Percentiles rank a stretch among this genome's conserved stretches.
phyloP scores from a whole-genome alignment of 225 moss, liverwort and hornwort genomes.

The Asterella californica region DNA sequence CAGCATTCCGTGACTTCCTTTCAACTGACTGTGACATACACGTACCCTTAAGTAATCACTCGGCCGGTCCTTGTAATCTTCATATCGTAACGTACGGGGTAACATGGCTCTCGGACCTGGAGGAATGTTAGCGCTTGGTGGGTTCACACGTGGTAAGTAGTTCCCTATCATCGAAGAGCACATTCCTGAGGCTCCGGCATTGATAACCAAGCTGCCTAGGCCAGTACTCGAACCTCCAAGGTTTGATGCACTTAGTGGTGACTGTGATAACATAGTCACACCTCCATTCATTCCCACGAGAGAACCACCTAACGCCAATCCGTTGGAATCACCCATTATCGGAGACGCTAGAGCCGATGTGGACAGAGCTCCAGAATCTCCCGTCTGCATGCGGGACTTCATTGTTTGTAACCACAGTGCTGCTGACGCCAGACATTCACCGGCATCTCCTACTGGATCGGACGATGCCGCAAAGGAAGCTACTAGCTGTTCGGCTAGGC shows the following conservation, averaged over 20 bases:
- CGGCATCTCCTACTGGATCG: slow-evolving; percentile 93
- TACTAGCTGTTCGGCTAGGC: slow-evolving; percentile 92
- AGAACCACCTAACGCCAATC: slow-evolving; percentile 45
- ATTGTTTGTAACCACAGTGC: slow-evolving; percentile 97
- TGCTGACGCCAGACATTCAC: slow-evolving; percentile 96
- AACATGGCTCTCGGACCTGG: slow-evolving; percentile 59
- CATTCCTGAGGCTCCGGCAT: slow-evolving; percentile 56
- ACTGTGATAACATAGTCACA: slow-evolving; percentile 45
- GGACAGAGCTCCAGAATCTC: slow-evolving; percentile 63
- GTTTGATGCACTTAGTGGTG: slow-evolving; percentile 46
- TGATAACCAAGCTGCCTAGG: slow-evolving; percentile 70
- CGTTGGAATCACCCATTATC: slow-evolving; percentile 37
- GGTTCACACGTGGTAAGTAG: slow-evolving; percentile 64
- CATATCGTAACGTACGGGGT: slow-evolving; percentile 75
- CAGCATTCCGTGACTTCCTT: no score
- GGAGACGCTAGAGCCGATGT: slow-evolving; percentile 49
- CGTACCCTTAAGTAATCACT: slow-evolving; percentile 95
- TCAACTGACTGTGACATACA: neutral
- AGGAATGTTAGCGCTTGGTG: slow-evolving; percentile 57
- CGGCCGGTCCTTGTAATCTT: slow-evolving; percentile 97
- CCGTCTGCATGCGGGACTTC: slow-evolving; percentile 90
- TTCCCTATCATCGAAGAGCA: slow-evolving; percentile 63
- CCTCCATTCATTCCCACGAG: slow-evolving; percentile 47
- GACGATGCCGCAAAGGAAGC: slow-evolving; percentile 98
- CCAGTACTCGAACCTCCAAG: slow-evolving; percentile 61